These are phyloP conservation scores for Fusarium sp. DNA, from an alignment of 2,329 filamentous ascomycete genomes.

Conservation along the genomic window DNA sequence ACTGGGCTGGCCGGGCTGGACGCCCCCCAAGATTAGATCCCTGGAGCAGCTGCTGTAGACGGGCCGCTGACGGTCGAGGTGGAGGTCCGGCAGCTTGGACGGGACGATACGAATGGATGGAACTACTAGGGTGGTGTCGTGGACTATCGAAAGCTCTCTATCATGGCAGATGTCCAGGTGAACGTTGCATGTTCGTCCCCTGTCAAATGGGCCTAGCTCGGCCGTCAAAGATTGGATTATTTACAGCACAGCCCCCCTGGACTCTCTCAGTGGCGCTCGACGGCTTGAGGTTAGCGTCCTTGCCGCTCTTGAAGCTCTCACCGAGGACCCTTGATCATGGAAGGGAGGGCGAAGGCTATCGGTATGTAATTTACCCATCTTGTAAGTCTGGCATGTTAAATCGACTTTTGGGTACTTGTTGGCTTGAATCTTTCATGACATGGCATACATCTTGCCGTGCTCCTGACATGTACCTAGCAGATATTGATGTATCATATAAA, in stretches of 20 bases:
- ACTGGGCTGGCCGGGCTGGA: conserved; percentile 2
- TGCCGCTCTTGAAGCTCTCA: background rate
- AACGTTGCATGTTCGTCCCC: conserved; percentile 2
- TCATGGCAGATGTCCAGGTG: background rate
- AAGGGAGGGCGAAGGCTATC: background rate
- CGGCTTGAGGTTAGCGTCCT: background rate
- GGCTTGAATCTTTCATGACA: background rate
- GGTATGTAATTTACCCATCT: background rate
- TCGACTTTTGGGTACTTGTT: background rate
- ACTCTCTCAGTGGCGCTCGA: background rate
- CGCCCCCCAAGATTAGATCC: conserved; percentile 5
- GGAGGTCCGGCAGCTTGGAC: background rate
- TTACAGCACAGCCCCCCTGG: conserved; percentile 7
- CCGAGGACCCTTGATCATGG: background rate
- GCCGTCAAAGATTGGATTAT: background rate
- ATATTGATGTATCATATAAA: background rate
- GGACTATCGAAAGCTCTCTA: background rate
- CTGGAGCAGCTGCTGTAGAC: conserved; percentile 6
- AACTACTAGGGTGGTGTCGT: background rate
- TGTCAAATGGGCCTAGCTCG: background rate
- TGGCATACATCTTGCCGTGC: background rate
- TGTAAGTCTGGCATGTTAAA: background rate
- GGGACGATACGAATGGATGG: conserved; percentile 4
- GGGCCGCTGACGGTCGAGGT: conserved; percentile 4
- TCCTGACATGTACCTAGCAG: background rate